phyloP scores from a whole-genome alignment of 805 yeast genomes.

The Candida argentea region DNA sequence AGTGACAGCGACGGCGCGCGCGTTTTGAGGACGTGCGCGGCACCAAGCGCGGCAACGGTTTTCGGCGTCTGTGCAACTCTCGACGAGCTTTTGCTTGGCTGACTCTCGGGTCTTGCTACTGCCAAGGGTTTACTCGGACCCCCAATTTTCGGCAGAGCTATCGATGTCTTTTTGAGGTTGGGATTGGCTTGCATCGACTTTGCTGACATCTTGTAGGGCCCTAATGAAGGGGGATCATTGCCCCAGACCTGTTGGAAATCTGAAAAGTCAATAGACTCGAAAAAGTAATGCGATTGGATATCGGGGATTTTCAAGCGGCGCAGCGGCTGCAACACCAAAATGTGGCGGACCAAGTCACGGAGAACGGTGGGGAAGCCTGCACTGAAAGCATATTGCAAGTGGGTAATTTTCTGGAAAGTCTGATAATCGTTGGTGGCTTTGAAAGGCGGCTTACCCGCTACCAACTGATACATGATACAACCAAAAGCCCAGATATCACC shows the following conservation, averaged over 20 bases:
- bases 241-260: conserved; percentile 64
- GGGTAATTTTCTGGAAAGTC: conserved; percentile 74
- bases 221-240: conserved; percentile 50
- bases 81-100: too few species aligned
- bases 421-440: conserved; percentile 75
- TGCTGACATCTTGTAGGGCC: conserved; percentile 67
- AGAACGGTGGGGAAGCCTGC: conserved; percentile 50
- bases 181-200: conserved; percentile 48
- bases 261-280: conserved; percentile 55
- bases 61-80: too few species aligned
- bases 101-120: too few species aligned
- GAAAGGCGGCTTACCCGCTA: conserved; percentile 67
- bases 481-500: conserved; percentile 58
- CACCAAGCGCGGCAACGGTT: too few species aligned
- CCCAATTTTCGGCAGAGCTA: too few species aligned
- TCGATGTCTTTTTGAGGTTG: too few species aligned
- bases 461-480: conserved; percentile 51
- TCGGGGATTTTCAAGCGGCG: conserved; percentile 47
- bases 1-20: too few species aligned
- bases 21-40: too few species aligned
- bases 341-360: conserved; percentile 53
- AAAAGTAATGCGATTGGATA: conserved; percentile 65
- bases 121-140: too few species aligned
- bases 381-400: conserved; percentile 69
- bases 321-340: conserved; percentile 64